These are phyloP conservation scores for Cordyceps fumosorosea DNA, from an alignment of 2,329 filamentous ascomycete genomes.

Conservation along the genomic window DNA sequence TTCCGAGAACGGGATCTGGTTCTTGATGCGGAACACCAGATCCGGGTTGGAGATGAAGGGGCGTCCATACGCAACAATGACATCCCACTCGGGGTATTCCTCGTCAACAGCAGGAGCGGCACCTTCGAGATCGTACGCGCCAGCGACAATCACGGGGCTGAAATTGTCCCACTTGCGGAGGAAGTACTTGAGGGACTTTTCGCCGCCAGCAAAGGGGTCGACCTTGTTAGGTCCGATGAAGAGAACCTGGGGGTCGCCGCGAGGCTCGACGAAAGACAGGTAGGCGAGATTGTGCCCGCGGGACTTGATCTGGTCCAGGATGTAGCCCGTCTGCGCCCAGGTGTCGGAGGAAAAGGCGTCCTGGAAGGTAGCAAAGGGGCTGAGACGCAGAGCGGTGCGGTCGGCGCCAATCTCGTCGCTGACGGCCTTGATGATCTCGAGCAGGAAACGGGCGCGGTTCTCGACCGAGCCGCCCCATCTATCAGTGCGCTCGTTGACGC, in stretches of 20 bases:
- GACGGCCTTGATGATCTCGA: conserved; percentile 37
- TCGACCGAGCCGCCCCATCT: conserved; percentile 44
- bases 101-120: conserved; percentile 19
- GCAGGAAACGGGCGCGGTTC: conserved; percentile 41
- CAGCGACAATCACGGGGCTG: conserved; percentile 24
- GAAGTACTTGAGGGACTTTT: conserved; percentile 24
- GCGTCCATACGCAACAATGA: conserved; percentile 25
- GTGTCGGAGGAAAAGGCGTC: conserved; percentile 19
- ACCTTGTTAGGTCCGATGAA: background rate
- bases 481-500: conserved; percentile 44
- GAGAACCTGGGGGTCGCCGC: conserved; percentile 19
- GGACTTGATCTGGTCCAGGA: conserved; percentile 23
- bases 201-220: conserved; percentile 25
- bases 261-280: conserved; percentile 23
- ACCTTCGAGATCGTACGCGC: conserved; percentile 18
- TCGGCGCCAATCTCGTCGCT: conserved; percentile 38
- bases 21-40: conserved; percentile 22
- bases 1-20: conserved; percentile 18
- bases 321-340: conserved; percentile 19
- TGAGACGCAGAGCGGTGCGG: conserved; percentile 43
- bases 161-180: conserved; percentile 24
- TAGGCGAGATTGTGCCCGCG: conserved; percentile 23
- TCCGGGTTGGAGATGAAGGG: conserved; percentile 25
- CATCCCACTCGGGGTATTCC: conserved; percentile 23
- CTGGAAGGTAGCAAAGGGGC: conserved; percentile 23